Percentiles rank a stretch among this genome's conserved stretches.
phyloP scores from a whole-genome alignment of 164 flowering plant species.

The Tetrastigma voinierianum region DNA sequence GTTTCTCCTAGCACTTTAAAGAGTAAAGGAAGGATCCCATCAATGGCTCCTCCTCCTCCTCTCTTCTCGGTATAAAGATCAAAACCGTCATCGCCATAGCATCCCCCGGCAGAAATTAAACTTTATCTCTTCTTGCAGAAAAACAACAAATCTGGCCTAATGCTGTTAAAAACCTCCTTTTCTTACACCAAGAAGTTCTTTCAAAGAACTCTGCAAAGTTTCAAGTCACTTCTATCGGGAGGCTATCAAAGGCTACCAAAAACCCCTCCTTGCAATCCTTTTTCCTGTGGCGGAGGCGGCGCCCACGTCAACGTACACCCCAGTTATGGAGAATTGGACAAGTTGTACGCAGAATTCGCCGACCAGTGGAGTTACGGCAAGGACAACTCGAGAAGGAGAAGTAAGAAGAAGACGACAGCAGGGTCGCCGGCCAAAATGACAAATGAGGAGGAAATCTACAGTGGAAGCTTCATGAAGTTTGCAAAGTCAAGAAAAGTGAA shows the following conservation, averaged over 20 bases:
- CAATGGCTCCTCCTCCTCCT: constrained; percentile 17
- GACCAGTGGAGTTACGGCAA: constrained; percentile 21
- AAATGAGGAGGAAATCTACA: constrained; percentile 4
- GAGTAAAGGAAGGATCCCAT: constrained; percentile 14
- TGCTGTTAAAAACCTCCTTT: constrained; percentile 51
- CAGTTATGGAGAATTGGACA: constrained; percentile 32
- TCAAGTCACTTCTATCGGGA: constrained; percentile 49
- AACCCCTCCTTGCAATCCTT: constrained; percentile 25
- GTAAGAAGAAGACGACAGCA: constrained; percentile 8
- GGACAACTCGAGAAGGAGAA: constrained; percentile 11
- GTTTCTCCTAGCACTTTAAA: constrained; percentile 1
- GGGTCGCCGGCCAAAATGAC: background rate
- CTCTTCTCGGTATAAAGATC: constrained; percentile 18
- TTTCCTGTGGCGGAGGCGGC: constrained; percentile 3
- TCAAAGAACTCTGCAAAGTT: constrained; percentile 33
- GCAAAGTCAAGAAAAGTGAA: background rate
- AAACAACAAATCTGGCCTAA: constrained; percentile 14
- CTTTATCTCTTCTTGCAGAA: background rate
- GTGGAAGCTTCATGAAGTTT: constrained; percentile 20
- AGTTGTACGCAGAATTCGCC: constrained; percentile 31
- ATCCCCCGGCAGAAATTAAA: constrained; percentile 1
- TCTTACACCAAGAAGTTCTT: constrained; percentile 57
- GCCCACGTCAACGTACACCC: constrained; percentile 11
- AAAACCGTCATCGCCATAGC: constrained; percentile 4
- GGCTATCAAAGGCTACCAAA: constrained; percentile 55